Evolutionary conservation across 139 green algal species (phyloP), one percentile per base, ranked within the genome.

Genomic region (Chloropicon primus): DNA sequence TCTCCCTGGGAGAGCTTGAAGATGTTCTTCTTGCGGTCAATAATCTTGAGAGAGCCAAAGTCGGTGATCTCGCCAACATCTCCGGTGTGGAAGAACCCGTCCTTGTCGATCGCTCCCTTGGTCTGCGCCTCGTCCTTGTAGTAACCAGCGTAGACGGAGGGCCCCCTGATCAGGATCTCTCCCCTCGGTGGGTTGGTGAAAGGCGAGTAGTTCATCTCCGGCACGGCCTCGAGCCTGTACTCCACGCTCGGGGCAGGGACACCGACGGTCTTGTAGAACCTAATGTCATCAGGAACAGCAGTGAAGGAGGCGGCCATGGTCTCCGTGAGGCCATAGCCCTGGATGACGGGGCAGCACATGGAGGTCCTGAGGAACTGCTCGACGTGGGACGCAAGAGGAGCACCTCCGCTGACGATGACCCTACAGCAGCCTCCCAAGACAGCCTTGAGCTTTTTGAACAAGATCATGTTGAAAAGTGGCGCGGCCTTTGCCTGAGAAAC

Each of bases 1-100:
- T 98, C 94, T 28, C 93, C 92, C 85, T 97, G 93, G 21, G 84
- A 85, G 23, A 98, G 91, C 90, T 98, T 98, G 91, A 98, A 98
- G 86, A 98, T 98, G 90, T 98, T 97, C 88, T 98, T 98, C 85
- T 97, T 97, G 79, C 93, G 87, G 86, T 98, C 94, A 27, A 98
- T 89, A 79, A 98, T 96, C 79, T 90, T 90, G 73, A 98, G 85
- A 0, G 84, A 85, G 22, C 94, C 93, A 1, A 84, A 71, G 1
- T 84, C 76, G 10, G 84, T 89, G 54, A 98, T 83, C 76, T 91
- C 84, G 1, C 86, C 94, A 24, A 98, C 91, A 85, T 98, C 94
- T 54, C 94, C 94, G 22, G 94, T 98, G 88, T 98, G 94, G 77
- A 98, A 85, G 93, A 94, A 98, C 1, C 94, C 94, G 21, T 96